phyloP scores from a whole-genome alignment of 192 early-diverging fungal genomes.

The Backusella tarrabulga region DNA sequence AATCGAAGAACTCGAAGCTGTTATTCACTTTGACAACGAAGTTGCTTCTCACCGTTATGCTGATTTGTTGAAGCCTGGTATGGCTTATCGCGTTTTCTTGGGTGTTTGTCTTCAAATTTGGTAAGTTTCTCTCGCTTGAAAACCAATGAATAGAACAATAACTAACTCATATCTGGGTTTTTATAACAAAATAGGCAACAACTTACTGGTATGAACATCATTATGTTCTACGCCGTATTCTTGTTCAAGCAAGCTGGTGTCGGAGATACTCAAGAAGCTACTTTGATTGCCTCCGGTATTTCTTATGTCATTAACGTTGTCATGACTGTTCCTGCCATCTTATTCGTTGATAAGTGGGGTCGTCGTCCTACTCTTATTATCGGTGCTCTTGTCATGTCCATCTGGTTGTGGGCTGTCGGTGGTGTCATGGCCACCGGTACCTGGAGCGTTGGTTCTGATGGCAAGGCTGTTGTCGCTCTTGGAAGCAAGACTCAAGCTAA shows the following conservation, averaged over 20 bases:
- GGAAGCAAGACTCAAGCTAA: constrained; percentile 31
- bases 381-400: constrained; percentile 67
- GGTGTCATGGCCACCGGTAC: constrained; percentile 49
- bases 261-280: constrained; percentile 37
- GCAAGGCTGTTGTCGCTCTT: constrained; percentile 32
- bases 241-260: constrained; percentile 56
- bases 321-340: constrained; percentile 83
- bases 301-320: constrained; percentile 82
- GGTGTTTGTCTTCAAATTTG: constrained; percentile 73
- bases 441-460: constrained; percentile 20
- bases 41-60: constrained; percentile 61
- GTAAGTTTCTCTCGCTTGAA: not conserved
- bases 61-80: constrained; percentile 54
- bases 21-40: constrained; percentile 62
- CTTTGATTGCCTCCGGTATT: constrained; percentile 64
- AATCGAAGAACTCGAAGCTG: constrained; percentile 70
- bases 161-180: not conserved
- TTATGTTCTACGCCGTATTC: constrained; percentile 77
- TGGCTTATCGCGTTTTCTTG: constrained; percentile 58
- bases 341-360: constrained; percentile 81
- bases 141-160: not conserved
- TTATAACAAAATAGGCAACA: constrained; percentile 56
- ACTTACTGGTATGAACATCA: constrained; percentile 84
- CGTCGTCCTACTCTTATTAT: constrained; percentile 78
- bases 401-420: constrained; percentile 66